Percentiles rank a stretch among this genome's conserved stretches.
phyloP scores from a whole-genome alignment of 2,329 filamentous ascomycete species.

The Pseudogymnoascus sp. region DNA sequence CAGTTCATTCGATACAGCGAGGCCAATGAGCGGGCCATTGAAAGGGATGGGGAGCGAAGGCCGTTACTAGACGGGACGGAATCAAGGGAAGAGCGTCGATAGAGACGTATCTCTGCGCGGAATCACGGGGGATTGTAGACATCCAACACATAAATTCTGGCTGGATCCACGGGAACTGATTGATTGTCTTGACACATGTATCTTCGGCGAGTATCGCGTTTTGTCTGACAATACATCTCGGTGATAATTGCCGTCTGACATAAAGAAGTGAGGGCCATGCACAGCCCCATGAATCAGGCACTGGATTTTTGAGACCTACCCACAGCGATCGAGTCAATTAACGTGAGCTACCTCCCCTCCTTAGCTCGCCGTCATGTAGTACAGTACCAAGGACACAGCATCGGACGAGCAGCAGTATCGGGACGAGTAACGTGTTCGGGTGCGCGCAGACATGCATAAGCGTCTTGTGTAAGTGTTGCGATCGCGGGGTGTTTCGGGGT shows the following conservation, averaged over 20 bases:
- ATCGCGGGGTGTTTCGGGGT: neutral
- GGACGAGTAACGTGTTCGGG: neutral
- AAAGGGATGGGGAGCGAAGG: constrained; percentile 5
- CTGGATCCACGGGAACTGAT: neutral
- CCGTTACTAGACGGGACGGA: neutral
- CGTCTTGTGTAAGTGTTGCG: neutral
- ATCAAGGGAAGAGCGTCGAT: neutral
- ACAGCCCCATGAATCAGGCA: neutral
- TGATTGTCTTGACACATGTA: neutral
- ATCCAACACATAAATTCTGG: neutral
- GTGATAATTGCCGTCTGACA: neutral
- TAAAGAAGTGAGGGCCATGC: neutral
- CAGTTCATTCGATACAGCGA: constrained; percentile 79
- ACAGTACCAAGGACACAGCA: neutral
- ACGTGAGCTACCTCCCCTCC: neutral
- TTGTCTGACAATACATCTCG: neutral
- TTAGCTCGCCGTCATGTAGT: neutral
- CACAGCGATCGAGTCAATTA: neutral
- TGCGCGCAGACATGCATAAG: neutral
- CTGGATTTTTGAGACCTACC: neutral
- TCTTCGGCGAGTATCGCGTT: neutral
- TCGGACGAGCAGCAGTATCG: neutral
- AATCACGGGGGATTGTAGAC: neutral
- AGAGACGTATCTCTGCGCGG: neutral
- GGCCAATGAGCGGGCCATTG: neutral